Percentiles rank a stretch among this genome's conserved stretches.
phyloP scores from a whole-genome alignment of 2,329 filamentous ascomycete genomes.

The Thielaviopsis euricoi region DNA sequence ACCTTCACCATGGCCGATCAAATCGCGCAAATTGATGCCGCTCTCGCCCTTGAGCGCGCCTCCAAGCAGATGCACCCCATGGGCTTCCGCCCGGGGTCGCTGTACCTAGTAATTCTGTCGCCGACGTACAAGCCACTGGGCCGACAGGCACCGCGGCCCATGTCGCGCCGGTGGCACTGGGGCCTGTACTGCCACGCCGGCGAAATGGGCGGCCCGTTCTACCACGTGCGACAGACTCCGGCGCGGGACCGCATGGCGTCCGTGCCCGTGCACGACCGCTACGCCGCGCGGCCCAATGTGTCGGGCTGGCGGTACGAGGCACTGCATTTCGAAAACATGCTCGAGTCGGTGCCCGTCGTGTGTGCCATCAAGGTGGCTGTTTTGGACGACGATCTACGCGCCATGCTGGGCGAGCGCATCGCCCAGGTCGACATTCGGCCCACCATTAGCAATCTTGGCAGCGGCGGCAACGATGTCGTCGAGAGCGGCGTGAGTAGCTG shows the following conservation, averaged over 20 bases:
- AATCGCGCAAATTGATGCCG: constrained; percentile 1
- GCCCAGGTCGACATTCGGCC: constrained; percentile 1
- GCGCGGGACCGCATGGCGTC: neutral
- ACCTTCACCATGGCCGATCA: neutral
- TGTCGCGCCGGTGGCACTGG: constrained; percentile 11
- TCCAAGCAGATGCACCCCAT: neutral
- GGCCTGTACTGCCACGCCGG: constrained; percentile 4
- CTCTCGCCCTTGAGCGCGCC: neutral
- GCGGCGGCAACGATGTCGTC: constrained; percentile 7
- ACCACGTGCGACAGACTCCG: constrained; percentile 1
- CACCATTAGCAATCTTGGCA: neutral
- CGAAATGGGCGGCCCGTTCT: constrained; percentile 1
- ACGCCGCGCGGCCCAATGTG: neutral
- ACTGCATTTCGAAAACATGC: constrained; percentile 1
- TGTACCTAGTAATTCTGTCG: constrained; percentile 8
- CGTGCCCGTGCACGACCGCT: neutral
- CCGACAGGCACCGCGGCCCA: constrained; percentile 4
- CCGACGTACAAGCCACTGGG: constrained; percentile 9
- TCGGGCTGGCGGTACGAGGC: constrained; percentile 5
- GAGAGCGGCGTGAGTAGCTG: constrained; percentile 9
- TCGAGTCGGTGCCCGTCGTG: constrained; percentile 3
- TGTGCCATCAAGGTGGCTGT: constrained; percentile 8
- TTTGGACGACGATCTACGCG: constrained; percentile 2
- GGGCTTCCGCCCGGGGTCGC: neutral
- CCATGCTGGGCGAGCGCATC: constrained; percentile 3